phyloP scores from a whole-genome alignment of 192 early-diverging fungal genomes.

The Pilaira anomala region DNA sequence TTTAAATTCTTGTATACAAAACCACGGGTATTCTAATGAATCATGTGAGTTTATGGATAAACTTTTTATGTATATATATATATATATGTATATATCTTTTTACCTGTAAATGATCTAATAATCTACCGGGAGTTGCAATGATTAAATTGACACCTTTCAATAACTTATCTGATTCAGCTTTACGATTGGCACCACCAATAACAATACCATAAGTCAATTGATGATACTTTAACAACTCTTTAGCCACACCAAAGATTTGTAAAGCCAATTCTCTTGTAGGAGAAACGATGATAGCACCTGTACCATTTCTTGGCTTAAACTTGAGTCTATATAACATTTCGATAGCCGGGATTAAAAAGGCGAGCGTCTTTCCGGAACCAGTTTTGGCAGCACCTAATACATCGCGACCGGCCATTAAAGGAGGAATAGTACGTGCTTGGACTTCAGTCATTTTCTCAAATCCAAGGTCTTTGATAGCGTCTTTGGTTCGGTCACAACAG shows the following conservation, averaged over 20 bases:
- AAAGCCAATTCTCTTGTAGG: slow-evolving; percentile 98
- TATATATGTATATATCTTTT: background rate
- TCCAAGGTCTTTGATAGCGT: slow-evolving; percentile 87
- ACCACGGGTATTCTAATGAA: slow-evolving; percentile 87
- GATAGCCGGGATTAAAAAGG: slow-evolving; percentile 94
- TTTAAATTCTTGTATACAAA: slow-evolving; percentile 95
- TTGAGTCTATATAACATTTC: slow-evolving; percentile 85
- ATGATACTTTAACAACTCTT: slow-evolving; percentile 92
- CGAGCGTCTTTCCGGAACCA: slow-evolving; percentile 93
- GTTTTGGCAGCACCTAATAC: slow-evolving; percentile 99
- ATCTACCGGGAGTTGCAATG: slow-evolving; percentile 93
- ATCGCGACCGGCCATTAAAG: slow-evolving; percentile 93
- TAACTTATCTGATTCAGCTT: slow-evolving; percentile 94
- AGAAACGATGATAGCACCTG: slow-evolving; percentile 92
- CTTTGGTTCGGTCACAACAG: slow-evolving; percentile 76
- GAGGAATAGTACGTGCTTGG: slow-evolving; percentile 92
- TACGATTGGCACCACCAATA: slow-evolving; percentile 97
- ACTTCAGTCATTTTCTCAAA: slow-evolving; percentile 95
- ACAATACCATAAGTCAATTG: slow-evolving; percentile 98
- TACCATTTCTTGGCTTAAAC: slow-evolving; percentile 97
- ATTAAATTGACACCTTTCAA: slow-evolving; percentile 94
- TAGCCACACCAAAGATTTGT: slow-evolving; percentile 98
- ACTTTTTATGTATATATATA: background rate
- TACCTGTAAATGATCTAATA: slow-evolving; percentile 96
- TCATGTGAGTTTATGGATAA: no score